Percentiles rank a stretch among this genome's conserved stretches.
Conservation (phyloP, 495 filamentous ascomycete genomes). For the Aeminium ludgeri region DNA sequence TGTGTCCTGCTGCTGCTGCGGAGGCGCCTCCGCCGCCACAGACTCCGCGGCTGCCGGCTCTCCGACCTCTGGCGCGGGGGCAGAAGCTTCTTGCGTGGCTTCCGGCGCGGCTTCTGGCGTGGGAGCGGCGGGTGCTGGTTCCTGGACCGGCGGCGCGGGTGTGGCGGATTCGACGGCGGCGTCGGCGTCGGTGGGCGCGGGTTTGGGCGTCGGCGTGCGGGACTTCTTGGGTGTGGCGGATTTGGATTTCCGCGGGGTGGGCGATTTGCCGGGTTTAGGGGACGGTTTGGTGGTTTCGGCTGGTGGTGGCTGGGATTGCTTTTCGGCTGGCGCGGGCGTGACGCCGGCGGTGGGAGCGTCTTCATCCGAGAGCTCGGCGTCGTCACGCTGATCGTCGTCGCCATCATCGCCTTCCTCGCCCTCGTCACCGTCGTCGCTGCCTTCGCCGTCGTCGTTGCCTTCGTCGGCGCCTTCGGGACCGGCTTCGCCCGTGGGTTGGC, state of each 20-base stretch:
- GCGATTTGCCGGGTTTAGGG: too few relatives aligned
- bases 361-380: slow-evolving; percentile 18
- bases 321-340: slow-evolving; percentile 8
- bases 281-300: too few relatives aligned
- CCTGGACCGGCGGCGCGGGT: too few relatives aligned
- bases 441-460: slow-evolving; percentile 18
- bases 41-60: background rate
- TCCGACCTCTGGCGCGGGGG: background rate
- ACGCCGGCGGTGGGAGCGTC: slow-evolving; percentile 2
- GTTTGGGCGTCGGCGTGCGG: too few relatives aligned
- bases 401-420: slow-evolving; percentile 19
- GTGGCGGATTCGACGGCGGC: too few relatives aligned
- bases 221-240: too few relatives aligned
- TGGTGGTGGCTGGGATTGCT: too few relatives aligned
- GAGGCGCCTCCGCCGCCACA: background rate
- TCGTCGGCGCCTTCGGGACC: slow-evolving; percentile 11
- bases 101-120: too few relatives aligned
- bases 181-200: too few relatives aligned
- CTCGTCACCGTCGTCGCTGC: slow-evolving; percentile 16
- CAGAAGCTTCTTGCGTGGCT: background rate
- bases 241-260: too few relatives aligned
- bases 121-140: too few relatives aligned
- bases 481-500: slow-evolving; percentile 17
- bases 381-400: slow-evolving; percentile 20
- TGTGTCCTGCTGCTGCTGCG: background rate